phyloP scores from a whole-genome alignment of 2,329 filamentous ascomycete genomes.

The Aspergillus phoenicis region DNA sequence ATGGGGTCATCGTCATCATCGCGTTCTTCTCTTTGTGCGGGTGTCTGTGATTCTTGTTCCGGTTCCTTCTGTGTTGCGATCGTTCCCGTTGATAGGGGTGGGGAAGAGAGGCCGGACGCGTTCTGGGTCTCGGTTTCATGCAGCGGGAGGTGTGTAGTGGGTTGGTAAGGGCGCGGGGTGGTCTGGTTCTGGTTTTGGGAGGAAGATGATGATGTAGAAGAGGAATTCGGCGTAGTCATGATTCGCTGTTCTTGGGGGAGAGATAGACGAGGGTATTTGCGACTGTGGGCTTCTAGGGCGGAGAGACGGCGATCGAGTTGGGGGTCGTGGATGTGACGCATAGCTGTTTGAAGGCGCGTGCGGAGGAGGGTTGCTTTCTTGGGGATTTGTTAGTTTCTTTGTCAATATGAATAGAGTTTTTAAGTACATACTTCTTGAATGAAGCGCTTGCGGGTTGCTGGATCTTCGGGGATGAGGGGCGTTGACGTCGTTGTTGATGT shows the following conservation, averaged over 20 bases:
- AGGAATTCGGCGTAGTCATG: background rate
- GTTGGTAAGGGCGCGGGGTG: background rate
- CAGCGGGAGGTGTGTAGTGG: constrained; percentile 16
- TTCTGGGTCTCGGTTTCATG: constrained; percentile 20
- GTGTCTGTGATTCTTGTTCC: background rate
- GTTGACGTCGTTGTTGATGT: constrained; percentile 15
- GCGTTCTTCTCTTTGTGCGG: background rate
- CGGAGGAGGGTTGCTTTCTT: constrained; percentile 48
- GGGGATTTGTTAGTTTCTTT: constrained; percentile 17
- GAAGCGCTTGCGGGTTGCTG: constrained; percentile 41
- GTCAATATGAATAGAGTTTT: background rate
- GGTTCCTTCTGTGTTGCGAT: background rate
- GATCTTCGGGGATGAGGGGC: constrained; percentile 35
- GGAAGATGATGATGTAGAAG: background rate
- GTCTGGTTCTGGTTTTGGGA: background rate
- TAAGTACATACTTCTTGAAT: constrained; percentile 42
- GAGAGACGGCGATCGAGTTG: constrained; percentile 45
- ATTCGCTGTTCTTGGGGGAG: constrained; percentile 16
- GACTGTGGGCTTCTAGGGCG: constrained; percentile 45
- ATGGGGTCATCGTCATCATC: constrained; percentile 21
- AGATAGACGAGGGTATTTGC: constrained; percentile 36
- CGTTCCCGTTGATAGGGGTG: constrained; percentile 20
- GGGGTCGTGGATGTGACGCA: constrained; percentile 42
- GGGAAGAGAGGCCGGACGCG: constrained; percentile 21
- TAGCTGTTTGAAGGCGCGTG: constrained; percentile 42